Conservation (phyloP, 768 basidiomycete species). For the Tephrocybe sp. region DNA sequence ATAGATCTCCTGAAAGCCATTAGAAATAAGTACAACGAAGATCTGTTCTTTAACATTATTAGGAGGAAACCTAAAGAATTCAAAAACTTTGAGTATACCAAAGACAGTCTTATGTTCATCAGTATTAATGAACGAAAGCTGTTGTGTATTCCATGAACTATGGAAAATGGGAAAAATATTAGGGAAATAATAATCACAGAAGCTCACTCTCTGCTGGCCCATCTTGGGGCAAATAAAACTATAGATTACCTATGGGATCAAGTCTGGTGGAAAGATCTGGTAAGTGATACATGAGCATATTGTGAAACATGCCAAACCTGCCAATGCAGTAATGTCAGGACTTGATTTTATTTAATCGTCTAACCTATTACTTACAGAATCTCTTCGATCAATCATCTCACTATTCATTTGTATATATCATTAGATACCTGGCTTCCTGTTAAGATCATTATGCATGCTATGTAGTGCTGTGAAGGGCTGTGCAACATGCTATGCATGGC, state of each 20-base stretch:
- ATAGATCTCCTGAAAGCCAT: constrained; percentile 7
- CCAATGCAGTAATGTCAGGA: constrained; percentile 11
- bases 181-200: constrained; percentile 26
- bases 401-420: too few species aligned
- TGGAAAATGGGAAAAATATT: constrained; percentile 6
- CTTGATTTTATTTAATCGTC: too few species aligned
- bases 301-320: constrained; percentile 25
- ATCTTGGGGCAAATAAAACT: constrained; percentile 31
- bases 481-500: too few species aligned
- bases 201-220: constrained; percentile 9
- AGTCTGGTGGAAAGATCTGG: constrained; percentile 35
- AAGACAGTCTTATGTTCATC: neutral
- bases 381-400: too few species aligned
- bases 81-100: constrained; percentile 1
- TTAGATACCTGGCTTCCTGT: too few species aligned
- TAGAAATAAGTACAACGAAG: constrained; percentile 5
- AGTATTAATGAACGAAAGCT: neutral
- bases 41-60: constrained; percentile 12
- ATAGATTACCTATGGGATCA: constrained; percentile 25
- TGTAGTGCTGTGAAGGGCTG: too few species aligned
- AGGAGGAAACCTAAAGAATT: neutral
- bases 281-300: neutral
- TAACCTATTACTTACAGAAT: too few species aligned
- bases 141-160: constrained; percentile 12
- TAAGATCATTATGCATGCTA: too few species aligned